Conservation (phyloP, 2,329 filamentous ascomycete species). For the Pseudogymnoascus sp. region DNA sequence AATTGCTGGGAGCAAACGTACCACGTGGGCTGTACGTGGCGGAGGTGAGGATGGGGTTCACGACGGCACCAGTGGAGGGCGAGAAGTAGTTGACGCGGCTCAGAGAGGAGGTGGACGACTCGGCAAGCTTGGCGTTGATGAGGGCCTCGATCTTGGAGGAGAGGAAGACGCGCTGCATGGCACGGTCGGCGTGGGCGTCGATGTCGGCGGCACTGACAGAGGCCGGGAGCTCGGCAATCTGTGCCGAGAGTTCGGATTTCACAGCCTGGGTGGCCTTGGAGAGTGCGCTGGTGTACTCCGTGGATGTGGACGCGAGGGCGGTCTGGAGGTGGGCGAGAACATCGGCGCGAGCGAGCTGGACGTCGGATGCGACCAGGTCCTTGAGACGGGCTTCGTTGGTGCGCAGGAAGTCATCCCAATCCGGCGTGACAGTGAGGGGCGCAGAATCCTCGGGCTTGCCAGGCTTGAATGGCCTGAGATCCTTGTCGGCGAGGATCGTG, state of each 20-base stretch:
- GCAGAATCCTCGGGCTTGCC: neutral
- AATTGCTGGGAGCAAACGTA: slow-evolving; percentile 18
- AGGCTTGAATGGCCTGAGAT: neutral
- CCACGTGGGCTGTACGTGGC: slow-evolving; percentile 38
- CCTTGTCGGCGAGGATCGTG: slow-evolving; percentile 40
- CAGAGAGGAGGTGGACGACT: neutral
- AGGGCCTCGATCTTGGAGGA: slow-evolving; percentile 14
- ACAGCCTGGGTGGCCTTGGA: neutral
- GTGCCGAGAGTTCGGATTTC: neutral
- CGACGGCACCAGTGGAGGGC: slow-evolving; percentile 52
- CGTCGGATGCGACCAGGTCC: slow-evolving; percentile 33
- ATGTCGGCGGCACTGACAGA: neutral
- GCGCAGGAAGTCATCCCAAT: slow-evolving; percentile 36
- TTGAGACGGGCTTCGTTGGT: slow-evolving; percentile 38
- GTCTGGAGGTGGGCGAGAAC: slow-evolving; percentile 5
- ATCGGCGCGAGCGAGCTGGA: slow-evolving; percentile 18
- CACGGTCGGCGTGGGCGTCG: neutral
- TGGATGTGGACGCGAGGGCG: neutral
- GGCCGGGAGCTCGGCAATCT: neutral
- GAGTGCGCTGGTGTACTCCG: neutral
- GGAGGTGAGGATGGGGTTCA: slow-evolving; percentile 55
- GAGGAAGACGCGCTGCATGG: slow-evolving; percentile 2
- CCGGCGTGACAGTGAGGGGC: neutral
- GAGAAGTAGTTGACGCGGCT: slow-evolving; percentile 67
- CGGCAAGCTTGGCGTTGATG: slow-evolving; percentile 16